phyloP scores from a whole-genome alignment of 2,329 filamentous ascomycete genomes.

The Ophidiomyces ophidiicola region DNA sequence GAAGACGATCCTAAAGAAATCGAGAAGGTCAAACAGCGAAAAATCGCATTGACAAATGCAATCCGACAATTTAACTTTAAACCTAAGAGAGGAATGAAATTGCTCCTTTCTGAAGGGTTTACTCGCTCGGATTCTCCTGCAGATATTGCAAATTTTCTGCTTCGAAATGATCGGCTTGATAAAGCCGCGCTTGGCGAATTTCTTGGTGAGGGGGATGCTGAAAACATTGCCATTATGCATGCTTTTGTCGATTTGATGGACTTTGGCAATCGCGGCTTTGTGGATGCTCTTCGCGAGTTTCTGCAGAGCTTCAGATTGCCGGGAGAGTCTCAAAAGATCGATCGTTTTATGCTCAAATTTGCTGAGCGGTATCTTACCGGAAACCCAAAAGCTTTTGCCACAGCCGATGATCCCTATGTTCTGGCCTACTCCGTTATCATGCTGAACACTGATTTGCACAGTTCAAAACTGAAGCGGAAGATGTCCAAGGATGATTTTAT shows the following conservation, averaged over 20 bases:
- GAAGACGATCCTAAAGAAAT: constrained; percentile 89
- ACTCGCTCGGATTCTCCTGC: constrained; percentile 65
- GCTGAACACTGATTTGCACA: constrained; percentile 93
- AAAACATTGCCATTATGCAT: constrained; percentile 96
- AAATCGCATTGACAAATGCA: constrained; percentile 81
- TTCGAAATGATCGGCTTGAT: constrained; percentile 71
- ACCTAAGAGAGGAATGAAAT: constrained; percentile 82
- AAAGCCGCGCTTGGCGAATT: constrained; percentile 91
- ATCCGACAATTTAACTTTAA: constrained; percentile 96
- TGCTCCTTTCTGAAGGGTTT: constrained; percentile 72
- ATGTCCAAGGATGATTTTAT: constrained; percentile 98
- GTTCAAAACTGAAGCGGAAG: constrained; percentile 67
- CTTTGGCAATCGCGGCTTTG: constrained; percentile 80
- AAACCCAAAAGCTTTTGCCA: constrained; percentile 94
- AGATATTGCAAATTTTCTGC: constrained; percentile 73
- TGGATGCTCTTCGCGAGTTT: constrained; percentile 81
- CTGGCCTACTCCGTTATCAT: constrained; percentile 93
- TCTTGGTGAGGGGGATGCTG: constrained; percentile 80
- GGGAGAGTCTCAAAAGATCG: constrained; percentile 95
- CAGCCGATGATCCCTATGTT: constrained; percentile 94
- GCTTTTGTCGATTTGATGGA: constrained; percentile 95
- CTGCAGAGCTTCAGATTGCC: constrained; percentile 89
- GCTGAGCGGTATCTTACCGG: constrained; percentile 89
- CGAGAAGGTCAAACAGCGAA: constrained; percentile 88
- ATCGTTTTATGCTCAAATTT: constrained; percentile 98